phyloP scores from a whole-genome alignment of 805 yeast species.

The Scheffersomyces spartinae region DNA sequence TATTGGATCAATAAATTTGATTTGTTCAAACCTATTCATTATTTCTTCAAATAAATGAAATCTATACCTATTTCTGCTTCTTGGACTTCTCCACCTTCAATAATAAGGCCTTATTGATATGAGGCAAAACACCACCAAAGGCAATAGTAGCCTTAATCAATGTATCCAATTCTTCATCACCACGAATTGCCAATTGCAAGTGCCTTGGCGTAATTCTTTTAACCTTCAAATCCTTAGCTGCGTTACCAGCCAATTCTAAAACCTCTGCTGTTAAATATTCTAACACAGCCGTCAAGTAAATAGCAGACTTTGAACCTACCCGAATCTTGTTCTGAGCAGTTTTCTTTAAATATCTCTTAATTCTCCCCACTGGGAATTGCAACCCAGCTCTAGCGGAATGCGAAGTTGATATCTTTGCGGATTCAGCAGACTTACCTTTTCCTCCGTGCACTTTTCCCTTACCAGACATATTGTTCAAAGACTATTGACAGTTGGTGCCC shows the following conservation, averaged over 20 bases:
- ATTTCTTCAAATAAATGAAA: too few relatives aligned
- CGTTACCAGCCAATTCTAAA: conserved; percentile 95
- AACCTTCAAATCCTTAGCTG: conserved; percentile 90
- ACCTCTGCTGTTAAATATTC: conserved; percentile 97
- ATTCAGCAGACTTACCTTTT: conserved; percentile 79
- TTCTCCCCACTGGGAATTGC: conserved; percentile 98
- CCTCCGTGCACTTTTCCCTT: conserved; percentile 91
- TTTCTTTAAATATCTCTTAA: conserved; percentile 87
- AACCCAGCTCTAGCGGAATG: conserved; percentile 92
- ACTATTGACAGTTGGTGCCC: too few relatives aligned
- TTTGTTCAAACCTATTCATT: too few relatives aligned
- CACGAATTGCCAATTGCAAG: conserved; percentile 92
- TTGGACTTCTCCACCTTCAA: conserved; percentile 63
- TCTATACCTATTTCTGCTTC: too few relatives aligned
- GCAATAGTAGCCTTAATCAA: conserved; percentile 93
- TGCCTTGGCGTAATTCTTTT: conserved; percentile 98
- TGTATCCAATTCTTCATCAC: conserved; percentile 94
- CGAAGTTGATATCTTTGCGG: conserved; percentile 69
- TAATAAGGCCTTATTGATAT: conserved; percentile 71
- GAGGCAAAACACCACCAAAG: conserved; percentile 96
- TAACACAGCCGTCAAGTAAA: conserved; percentile 88
- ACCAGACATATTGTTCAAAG: conserved; percentile 4
- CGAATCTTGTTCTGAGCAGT: conserved; percentile 75
- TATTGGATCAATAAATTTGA: too few relatives aligned
- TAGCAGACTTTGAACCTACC: conserved; percentile 83